A percentile compares a stretch with the other conserved stretches of the same genome.
These are phyloP conservation scores for Cryptosporidium sp. DNA, from an alignment of 169 alveolate species.

Conservation along the genomic window DNA sequence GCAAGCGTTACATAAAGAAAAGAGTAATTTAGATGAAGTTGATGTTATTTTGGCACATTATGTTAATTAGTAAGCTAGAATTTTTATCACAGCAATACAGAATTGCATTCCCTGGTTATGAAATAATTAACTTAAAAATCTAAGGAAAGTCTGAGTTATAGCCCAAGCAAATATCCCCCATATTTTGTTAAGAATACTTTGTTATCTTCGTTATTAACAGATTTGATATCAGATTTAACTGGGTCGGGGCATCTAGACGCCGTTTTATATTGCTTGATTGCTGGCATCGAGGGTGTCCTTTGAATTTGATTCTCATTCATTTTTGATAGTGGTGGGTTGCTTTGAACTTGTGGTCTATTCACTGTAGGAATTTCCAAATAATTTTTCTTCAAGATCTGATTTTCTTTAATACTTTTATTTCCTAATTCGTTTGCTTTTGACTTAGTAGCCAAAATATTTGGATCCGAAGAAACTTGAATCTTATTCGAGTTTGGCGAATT, in stretches of 20 bases:
- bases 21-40: not conserved
- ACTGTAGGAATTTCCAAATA: not conserved
- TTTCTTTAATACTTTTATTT: not conserved
- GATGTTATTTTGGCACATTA: not conserved
- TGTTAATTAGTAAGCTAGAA: not conserved
- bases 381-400: not conserved
- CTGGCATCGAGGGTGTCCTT: conserved; percentile 6
- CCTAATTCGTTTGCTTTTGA: not conserved
- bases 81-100: too few species aligned
- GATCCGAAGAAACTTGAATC: not conserved
- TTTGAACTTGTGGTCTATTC: not conserved
- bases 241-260: conserved; percentile 3
- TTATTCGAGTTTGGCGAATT: not conserved
- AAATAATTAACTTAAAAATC: not conserved
- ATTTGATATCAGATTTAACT: not conserved
- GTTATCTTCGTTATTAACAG: not conserved
- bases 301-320: not conserved
- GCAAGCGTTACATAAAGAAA: not conserved
- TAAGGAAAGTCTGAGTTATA: not conserved
- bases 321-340: conserved; percentile 7
- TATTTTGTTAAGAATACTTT: conserved; percentile 30
- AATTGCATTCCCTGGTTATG: not conserved
- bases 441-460: not conserved
- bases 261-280: not conserved
- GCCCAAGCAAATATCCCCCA: conserved; percentile 62